A percentile compares a stretch with the other conserved stretches of the same genome.
Conservation (phyloP, 1,139 yeast genomes). For the Petasospora rhodanensis region DNA sequence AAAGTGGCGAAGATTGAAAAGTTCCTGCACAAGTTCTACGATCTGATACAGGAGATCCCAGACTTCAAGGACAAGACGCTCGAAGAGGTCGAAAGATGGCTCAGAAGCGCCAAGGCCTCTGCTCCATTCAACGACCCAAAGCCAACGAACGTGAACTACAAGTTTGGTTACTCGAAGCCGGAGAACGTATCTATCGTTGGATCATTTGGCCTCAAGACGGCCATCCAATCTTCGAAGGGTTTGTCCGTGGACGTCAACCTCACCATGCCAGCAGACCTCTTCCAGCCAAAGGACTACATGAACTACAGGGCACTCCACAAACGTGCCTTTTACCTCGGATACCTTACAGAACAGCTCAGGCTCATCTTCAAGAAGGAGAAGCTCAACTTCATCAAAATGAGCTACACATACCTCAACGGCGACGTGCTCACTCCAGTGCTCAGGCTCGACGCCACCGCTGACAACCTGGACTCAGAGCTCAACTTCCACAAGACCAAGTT, state of each 20-base stretch:
- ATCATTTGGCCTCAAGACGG: constrained; percentile 83
- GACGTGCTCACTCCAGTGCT: constrained; percentile 65
- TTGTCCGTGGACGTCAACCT: constrained; percentile 72
- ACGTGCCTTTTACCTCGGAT: constrained; percentile 81
- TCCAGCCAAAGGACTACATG: constrained; percentile 84
- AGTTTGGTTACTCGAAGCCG: constrained; percentile 69
- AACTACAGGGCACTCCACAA: constrained; percentile 89
- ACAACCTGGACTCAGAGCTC: constrained; percentile 33
- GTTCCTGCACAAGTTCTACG: constrained; percentile 72
- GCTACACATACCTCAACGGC: constrained; percentile 62
- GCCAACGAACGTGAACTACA: constrained; percentile 65
- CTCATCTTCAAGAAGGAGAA: constrained; percentile 50
- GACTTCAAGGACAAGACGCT: constrained; percentile 47
- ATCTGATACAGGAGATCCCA: constrained; percentile 60
- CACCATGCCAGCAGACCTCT: constrained; percentile 71
- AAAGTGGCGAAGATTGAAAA: constrained; percentile 68
- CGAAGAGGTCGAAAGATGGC: constrained; percentile 48
- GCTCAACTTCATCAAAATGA: constrained; percentile 43
- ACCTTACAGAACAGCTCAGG: constrained; percentile 61
- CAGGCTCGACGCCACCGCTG: constrained; percentile 38
- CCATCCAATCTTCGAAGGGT: constrained; percentile 56
- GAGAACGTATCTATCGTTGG: constrained; percentile 77
- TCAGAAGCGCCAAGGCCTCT: constrained; percentile 45
- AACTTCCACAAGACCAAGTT: constrained; percentile 67
- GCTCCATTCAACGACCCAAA: constrained; percentile 92